A percentile compares a stretch with the other conserved stretches of the same genome.
phyloP scores from a whole-genome alignment of 495 filamentous ascomycete species.

The Tirmania nivea region DNA sequence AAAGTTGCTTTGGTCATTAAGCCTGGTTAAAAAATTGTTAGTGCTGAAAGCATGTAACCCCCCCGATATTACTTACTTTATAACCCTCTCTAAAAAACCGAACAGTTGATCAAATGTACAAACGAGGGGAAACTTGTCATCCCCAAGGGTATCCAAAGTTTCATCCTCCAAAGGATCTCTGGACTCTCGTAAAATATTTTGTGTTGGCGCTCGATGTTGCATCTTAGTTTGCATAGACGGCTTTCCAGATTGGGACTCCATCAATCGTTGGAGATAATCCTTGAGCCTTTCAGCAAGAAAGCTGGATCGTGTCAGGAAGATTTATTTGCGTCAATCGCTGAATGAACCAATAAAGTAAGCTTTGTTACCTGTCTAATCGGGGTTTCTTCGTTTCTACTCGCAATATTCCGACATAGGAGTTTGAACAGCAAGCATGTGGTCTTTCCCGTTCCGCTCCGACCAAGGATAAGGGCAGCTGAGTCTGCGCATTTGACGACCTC shows the following conservation, averaged over 20 bases:
- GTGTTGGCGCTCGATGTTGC: too few species aligned
- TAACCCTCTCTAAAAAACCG: neutral
- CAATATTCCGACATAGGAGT: constrained; percentile 18
- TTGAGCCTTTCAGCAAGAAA: constrained; percentile 21
- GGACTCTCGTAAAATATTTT: neutral
- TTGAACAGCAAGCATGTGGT: constrained; percentile 27
- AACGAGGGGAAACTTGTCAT: neutral
- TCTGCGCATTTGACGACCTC: constrained; percentile 20
- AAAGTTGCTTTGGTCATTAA: too few species aligned
- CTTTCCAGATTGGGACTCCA: constrained; percentile 7
- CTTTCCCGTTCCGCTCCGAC: constrained; percentile 28
- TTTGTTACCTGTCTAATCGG: neutral
- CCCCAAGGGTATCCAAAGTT: neutral
- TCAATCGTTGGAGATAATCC: constrained; percentile 18
- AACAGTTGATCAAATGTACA: neutral
- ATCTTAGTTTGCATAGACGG: too few species aligned
- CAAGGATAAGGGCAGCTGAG: constrained; percentile 23
- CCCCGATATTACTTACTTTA: too few species aligned
- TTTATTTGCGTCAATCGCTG: neutral
- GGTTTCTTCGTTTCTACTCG: neutral
- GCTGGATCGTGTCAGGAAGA: constrained; percentile 24
- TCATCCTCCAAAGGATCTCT: neutral
- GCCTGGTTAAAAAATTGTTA: too few species aligned
- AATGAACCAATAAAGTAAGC: too few species aligned
- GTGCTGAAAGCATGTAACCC: too few species aligned